Conservation (phyloP, 768 basidiomycete genomes). For the Daedalea quercina region DNA sequence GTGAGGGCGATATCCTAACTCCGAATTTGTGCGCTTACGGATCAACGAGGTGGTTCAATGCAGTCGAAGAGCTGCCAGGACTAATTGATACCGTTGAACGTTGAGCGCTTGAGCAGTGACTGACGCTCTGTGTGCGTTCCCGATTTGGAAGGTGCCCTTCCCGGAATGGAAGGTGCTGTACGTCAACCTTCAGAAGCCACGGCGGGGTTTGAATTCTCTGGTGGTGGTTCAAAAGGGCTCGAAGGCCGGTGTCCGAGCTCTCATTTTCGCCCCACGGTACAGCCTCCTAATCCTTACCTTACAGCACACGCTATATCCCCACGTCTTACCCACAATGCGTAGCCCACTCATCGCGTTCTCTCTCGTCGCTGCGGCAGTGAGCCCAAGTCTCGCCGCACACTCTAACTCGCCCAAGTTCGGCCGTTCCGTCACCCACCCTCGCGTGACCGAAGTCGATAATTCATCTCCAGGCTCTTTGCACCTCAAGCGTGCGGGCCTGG, state of each 20-base stretch:
- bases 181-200: slow-evolving; percentile 17
- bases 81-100: too few species aligned
- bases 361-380: slow-evolving; percentile 21
- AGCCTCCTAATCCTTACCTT: background rate
- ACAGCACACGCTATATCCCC: slow-evolving; percentile 6
- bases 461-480: background rate
- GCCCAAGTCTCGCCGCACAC: slow-evolving; percentile 16
- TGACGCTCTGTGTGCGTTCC: background rate
- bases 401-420: slow-evolving; percentile 14
- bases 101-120: too few species aligned
- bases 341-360: slow-evolving; percentile 24
- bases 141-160: slow-evolving; percentile 3
- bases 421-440: slow-evolving; percentile 6
- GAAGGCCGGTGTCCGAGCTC: background rate
- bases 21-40: background rate
- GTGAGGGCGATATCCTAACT: too few species aligned
- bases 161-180: slow-evolving; percentile 13
- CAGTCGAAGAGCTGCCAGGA: background rate
- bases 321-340: slow-evolving; percentile 15
- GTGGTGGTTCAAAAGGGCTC: slow-evolving; percentile 7
- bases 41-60: background rate
- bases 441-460: slow-evolving; percentile 5
- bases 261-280: slow-evolving; percentile 2
- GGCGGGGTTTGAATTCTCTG: slow-evolving; percentile 16
- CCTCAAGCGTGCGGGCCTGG: background rate